A percentile compares a stretch with the other conserved stretches of the same genome.
phyloP scores from a whole-genome alignment of 2,329 filamentous ascomycete species.

The Penicillium sp. region DNA sequence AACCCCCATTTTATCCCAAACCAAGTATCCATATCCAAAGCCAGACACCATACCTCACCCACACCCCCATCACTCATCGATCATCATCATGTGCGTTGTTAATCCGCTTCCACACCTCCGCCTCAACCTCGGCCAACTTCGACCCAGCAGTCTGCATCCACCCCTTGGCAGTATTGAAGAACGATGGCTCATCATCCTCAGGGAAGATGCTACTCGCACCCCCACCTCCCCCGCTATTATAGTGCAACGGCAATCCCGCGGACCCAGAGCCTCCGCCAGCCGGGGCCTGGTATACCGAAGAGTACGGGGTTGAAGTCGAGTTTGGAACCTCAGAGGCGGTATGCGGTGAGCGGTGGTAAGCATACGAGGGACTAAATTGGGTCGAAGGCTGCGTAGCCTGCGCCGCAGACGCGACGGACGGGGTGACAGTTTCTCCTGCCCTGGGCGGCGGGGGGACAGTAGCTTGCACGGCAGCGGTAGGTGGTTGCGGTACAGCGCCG shows the following conservation, averaged over 20 bases:
- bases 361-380: slow-evolving; percentile 25
- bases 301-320: slow-evolving; percentile 29
- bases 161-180: slow-evolving; percentile 42
- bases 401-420: neutral
- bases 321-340: slow-evolving; percentile 18
- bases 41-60: neutral
- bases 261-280: slow-evolving; percentile 5
- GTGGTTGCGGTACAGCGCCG: slow-evolving; percentile 27
- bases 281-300: slow-evolving; percentile 28
- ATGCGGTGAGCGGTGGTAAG: slow-evolving; percentile 15
- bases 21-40: neutral
- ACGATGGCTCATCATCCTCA: slow-evolving; percentile 37
- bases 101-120: slow-evolving; percentile 51
- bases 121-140: slow-evolving; percentile 48
- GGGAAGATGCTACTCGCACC: slow-evolving; percentile 20
- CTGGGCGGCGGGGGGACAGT: slow-evolving; percentile 23
- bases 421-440: slow-evolving; percentile 14
- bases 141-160: slow-evolving; percentile 45
- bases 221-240: slow-evolving; percentile 14
- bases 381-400: slow-evolving; percentile 27
- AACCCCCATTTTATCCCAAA: neutral
- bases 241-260: slow-evolving; percentile 20
- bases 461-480: slow-evolving; percentile 7
- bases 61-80: slow-evolving; percentile 5
- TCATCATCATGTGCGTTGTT: slow-evolving; percentile 40